These are phyloP conservation scores for Paramecium primaurelia DNA, from an alignment of 73 alveolate species.

Conservation along the genomic window DNA sequence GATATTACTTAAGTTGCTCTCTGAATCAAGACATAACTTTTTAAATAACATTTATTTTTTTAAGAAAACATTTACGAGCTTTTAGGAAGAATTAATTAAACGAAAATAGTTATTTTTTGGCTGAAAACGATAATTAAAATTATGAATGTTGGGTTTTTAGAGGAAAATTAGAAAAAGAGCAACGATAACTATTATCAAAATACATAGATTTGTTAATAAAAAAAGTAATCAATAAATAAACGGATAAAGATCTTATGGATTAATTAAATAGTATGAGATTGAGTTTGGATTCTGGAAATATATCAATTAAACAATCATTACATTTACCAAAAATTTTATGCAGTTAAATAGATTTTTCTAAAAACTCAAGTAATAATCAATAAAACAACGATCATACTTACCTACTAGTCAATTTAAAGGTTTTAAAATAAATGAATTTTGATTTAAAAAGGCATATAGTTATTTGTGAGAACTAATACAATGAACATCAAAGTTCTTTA, in stretches of 20 bases:
- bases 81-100: not conserved
- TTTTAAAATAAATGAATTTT: not conserved
- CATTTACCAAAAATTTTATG: too few relatives aligned
- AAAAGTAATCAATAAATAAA: too few relatives aligned
- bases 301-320: too few relatives aligned
- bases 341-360: too few relatives aligned
- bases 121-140: not conserved
- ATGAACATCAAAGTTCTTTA: not conserved
- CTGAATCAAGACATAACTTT: not conserved
- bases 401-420: not conserved
- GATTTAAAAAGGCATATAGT: not conserved
- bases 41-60: not conserved
- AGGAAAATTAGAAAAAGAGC: not conserved
- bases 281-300: too few relatives aligned
- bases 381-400: not conserved
- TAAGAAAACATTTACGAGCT: not conserved
- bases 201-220: not conserved
- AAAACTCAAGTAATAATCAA: not conserved
- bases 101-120: not conserved
- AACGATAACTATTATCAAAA: not conserved
- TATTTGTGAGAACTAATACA: not conserved
- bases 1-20: not conserved
- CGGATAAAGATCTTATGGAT: too few relatives aligned
- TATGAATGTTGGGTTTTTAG: not conserved
- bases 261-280: too few relatives aligned